These are phyloP conservation scores for Diplosphaera chodatii DNA, from an alignment of 139 green algal genomes.

Conservation along the genomic window DNA sequence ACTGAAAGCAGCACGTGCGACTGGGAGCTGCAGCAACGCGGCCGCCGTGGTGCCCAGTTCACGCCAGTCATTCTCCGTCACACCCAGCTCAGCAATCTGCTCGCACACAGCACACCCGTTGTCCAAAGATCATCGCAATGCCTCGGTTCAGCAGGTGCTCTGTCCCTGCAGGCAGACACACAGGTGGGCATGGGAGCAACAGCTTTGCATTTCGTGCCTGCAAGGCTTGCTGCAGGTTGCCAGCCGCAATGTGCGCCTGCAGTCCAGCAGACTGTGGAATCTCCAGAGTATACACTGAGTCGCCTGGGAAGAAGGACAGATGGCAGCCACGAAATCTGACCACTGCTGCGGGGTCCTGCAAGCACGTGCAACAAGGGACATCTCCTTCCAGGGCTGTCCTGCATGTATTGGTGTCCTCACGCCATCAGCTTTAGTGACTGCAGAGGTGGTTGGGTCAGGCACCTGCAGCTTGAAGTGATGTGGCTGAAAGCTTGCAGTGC, in stretches of 20 bases:
- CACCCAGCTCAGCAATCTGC: slow-evolving; percentile 57
- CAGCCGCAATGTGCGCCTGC: slow-evolving; percentile 49
- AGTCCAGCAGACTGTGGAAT: slow-evolving; percentile 67
- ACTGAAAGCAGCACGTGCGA: slow-evolving; percentile 70
- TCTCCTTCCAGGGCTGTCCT: too few relatives aligned
- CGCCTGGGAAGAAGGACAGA: slow-evolving; percentile 76
- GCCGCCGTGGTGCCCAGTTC: slow-evolving; percentile 30
- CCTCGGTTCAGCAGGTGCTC: too few relatives aligned
- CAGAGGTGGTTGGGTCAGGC: too few relatives aligned
- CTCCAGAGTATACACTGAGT: slow-evolving; percentile 71
- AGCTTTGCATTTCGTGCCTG: slow-evolving; percentile 4
- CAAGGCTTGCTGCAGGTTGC: slow-evolving; percentile 56
- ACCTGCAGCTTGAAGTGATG: too few relatives aligned
- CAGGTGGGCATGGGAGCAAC: too few relatives aligned
- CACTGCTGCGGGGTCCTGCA: slow-evolving; percentile 33
- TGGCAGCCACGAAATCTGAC: slow-evolving; percentile 61
- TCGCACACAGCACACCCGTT: too few relatives aligned
- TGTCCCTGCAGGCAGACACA: too few relatives aligned
- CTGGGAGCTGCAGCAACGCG: slow-evolving; percentile 49
- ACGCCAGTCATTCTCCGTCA: slow-evolving; percentile 74
- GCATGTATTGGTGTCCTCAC: too few relatives aligned
- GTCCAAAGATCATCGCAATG: too few relatives aligned
- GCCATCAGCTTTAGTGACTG: too few relatives aligned
- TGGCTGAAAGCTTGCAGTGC: too few relatives aligned
- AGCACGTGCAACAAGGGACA: background rate